phyloP scores from a whole-genome alignment of 73 alveolate genomes.

The Tetrahymena malaccensis region DNA sequence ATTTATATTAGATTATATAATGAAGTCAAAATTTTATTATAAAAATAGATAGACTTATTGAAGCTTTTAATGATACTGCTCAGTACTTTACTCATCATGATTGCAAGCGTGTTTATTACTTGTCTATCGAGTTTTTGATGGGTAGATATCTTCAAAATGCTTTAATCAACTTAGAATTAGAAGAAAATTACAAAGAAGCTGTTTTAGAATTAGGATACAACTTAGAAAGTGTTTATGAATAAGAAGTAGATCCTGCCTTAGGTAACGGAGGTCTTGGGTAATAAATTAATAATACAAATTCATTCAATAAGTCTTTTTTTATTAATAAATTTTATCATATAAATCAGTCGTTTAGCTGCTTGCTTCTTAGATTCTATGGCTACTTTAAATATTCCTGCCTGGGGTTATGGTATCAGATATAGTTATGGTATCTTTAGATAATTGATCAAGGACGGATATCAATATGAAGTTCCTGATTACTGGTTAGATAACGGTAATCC shows the following conservation, averaged over 20 bases:
- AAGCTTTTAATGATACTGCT: constrained; percentile 90
- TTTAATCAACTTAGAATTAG: constrained; percentile 86
- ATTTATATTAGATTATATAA: too few relatives aligned
- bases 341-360: constrained; percentile 89
- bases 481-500: constrained; percentile 97
- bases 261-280: constrained; percentile 99
- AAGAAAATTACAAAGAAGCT: constrained; percentile 83
- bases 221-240: constrained; percentile 89
- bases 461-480: constrained; percentile 96
- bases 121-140: constrained; percentile 95
- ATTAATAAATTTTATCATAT: not conserved
- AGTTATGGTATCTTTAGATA: constrained; percentile 99
- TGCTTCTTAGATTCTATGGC: constrained; percentile 98
- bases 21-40: too few relatives aligned
- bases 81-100: constrained; percentile 47
- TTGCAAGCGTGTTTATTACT: constrained; percentile 81
- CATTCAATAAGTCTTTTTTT: not conserved
- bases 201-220: constrained; percentile 80
- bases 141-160: constrained; percentile 97
- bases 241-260: constrained; percentile 98
- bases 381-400: constrained; percentile 94
- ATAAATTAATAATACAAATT: not conserved
- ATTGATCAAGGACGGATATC: constrained; percentile 88
- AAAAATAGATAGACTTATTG: constrained; percentile 82
- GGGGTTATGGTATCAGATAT: constrained; percentile 99